These are phyloP conservation scores for Zygotorulaspora sp. DNA, from an alignment of 805 yeast genomes.

Conservation along the genomic window DNA sequence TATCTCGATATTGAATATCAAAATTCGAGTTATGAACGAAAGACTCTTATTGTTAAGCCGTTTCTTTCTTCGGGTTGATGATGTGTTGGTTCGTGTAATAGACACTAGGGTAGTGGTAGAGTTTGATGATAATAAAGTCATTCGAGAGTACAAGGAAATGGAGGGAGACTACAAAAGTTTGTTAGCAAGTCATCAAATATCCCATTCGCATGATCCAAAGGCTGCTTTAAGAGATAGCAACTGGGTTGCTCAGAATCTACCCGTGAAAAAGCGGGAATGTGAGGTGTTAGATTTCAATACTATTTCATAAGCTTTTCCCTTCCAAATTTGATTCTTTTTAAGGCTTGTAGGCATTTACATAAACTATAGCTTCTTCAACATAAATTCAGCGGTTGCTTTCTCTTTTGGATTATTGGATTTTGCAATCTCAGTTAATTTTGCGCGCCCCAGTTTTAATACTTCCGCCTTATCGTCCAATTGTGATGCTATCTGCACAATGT, in stretches of 20 bases:
- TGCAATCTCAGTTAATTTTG: conserved; percentile 37
- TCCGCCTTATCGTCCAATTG: conserved; percentile 28
- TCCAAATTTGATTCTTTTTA: background rate
- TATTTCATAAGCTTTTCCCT: background rate
- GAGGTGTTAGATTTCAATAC: conserved; percentile 29
- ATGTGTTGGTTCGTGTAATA: conserved; percentile 74
- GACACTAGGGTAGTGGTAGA: conserved; percentile 86
- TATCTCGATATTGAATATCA: conserved; percentile 67
- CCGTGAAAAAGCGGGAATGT: conserved; percentile 39
- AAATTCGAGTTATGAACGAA: conserved; percentile 84
- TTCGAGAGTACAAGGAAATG: conserved; percentile 74
- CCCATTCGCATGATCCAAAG: conserved; percentile 62
- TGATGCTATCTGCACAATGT: conserved; percentile 43
- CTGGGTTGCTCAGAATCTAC: conserved; percentile 72
- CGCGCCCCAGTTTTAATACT: conserved; percentile 37
- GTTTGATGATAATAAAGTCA: conserved; percentile 46
- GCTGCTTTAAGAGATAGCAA: conserved; percentile 71
- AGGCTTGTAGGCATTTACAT: background rate
- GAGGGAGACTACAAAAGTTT: conserved; percentile 52
- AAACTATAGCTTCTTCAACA: conserved; percentile 17
- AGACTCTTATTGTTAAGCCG: conserved; percentile 70
- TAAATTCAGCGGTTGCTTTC: conserved; percentile 37
- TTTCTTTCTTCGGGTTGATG: conserved; percentile 83
- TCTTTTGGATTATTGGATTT: conserved; percentile 34
- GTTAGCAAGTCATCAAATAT: conserved; percentile 37